These are phyloP conservation scores for Penicillium hesseltinei DNA, from an alignment of 2,329 filamentous ascomycete genomes.

Conservation along the genomic window DNA sequence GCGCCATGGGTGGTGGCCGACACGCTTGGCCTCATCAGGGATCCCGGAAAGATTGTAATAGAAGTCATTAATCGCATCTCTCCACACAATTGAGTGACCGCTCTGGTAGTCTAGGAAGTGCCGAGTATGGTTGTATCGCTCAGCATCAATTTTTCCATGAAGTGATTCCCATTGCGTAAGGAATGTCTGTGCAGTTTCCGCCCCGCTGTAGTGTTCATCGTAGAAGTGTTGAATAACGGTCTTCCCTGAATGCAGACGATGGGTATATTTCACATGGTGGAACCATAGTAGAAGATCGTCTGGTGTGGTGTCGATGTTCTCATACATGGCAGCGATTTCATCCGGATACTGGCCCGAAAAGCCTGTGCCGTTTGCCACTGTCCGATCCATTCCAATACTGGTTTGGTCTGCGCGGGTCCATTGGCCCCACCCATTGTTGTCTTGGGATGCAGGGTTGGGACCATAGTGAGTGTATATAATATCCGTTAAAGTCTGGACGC, in stretches of 20 bases:
- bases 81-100: slow-evolving; percentile 68
- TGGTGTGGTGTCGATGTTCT: slow-evolving; percentile 61
- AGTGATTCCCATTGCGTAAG: slow-evolving; percentile 53
- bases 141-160: slow-evolving; percentile 56
- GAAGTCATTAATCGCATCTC: slow-evolving; percentile 65
- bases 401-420: slow-evolving; percentile 65
- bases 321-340: slow-evolving; percentile 58
- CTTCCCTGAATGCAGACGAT: slow-evolving; percentile 60
- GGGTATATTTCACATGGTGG: slow-evolving; percentile 69
- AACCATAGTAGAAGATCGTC: slow-evolving; percentile 71
- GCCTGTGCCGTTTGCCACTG: slow-evolving; percentile 65
- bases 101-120: slow-evolving; percentile 64
- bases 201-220: slow-evolving; percentile 60
- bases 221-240: slow-evolving; percentile 69
- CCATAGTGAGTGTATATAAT: slow-evolving; percentile 67
- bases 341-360: slow-evolving; percentile 65
- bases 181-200: slow-evolving; percentile 61
- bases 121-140: slow-evolving; percentile 59
- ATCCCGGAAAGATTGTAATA: slow-evolving; percentile 63
- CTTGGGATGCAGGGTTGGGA: slow-evolving; percentile 64
- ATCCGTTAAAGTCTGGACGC: slow-evolving; percentile 67
- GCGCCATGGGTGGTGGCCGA: slow-evolving; percentile 62
- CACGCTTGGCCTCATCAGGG: slow-evolving; percentile 55
- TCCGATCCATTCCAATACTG: slow-evolving; percentile 69
- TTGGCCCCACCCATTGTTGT: slow-evolving; percentile 68